A percentile compares a stretch with the other conserved stretches of the same genome.
Conservation (phyloP, 176 grass and related monocot species). For the Raddia guianensis region DNA sequence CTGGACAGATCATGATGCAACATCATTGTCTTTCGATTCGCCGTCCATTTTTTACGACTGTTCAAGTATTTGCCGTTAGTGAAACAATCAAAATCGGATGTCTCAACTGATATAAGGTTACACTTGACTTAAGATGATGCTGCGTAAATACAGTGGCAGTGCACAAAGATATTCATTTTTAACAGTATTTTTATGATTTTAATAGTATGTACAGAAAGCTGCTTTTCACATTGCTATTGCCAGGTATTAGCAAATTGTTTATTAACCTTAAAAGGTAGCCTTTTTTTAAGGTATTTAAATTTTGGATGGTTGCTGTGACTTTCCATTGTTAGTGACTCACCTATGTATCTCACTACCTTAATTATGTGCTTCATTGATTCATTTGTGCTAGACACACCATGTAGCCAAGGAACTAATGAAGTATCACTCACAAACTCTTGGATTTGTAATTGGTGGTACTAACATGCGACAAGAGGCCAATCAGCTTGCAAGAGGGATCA, state of each 20-base stretch:
- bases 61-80: background rate
- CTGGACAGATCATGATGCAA: background rate
- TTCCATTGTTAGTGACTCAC: background rate
- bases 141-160: background rate
- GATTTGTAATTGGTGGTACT: slow-evolving; percentile 85
- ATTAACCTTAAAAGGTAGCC: background rate
- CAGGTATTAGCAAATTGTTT: background rate
- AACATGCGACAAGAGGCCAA: slow-evolving; percentile 77
- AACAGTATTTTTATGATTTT: background rate
- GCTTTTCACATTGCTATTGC: background rate
- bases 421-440: slow-evolving; percentile 88
- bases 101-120: background rate
- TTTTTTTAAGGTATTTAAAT: background rate
- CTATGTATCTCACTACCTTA: background rate
- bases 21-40: background rate
- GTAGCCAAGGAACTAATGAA: slow-evolving; percentile 95
- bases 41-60: background rate
- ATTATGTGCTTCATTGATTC: slow-evolving; percentile 1
- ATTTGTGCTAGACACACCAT: slow-evolving; percentile 72
- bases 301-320: no score
- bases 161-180: background rate
- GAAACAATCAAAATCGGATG: background rate
- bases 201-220: background rate
- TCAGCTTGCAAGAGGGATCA: slow-evolving; percentile 81
- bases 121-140: background rate